A percentile compares a stretch with the other conserved stretches of the same genome.
Evolutionary conservation across 2,329 filamentous ascomycete genomes (phyloP).

Genomic region (Phialemoniopsis sp.): DNA sequence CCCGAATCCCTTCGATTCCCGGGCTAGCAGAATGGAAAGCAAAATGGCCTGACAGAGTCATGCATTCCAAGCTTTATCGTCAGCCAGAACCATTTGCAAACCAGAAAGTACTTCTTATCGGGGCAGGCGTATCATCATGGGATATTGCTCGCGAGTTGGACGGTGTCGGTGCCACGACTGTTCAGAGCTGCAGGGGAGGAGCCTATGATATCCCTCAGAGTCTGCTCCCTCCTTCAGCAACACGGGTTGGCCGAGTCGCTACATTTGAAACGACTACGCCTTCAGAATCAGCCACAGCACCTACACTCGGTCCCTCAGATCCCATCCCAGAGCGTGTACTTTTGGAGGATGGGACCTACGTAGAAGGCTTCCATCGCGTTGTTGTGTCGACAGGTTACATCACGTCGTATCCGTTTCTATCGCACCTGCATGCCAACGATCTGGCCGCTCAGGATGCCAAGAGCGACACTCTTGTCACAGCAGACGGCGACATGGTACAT

Average conservation of each 20-base stretch:
- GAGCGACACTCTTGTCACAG: slow-evolving; percentile 52
- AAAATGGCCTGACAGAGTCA: slow-evolving; percentile 45
- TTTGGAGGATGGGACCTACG: slow-evolving; percentile 45
- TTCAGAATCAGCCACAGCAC: too few species aligned
- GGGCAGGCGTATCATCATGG: slow-evolving; percentile 41
- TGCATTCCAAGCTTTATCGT: slow-evolving; percentile 71
- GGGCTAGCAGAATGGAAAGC: slow-evolving; percentile 56
- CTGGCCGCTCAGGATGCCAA: slow-evolving; percentile 38
- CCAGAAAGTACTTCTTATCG: slow-evolving; percentile 45
- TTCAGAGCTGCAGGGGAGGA: slow-evolving; percentile 51
- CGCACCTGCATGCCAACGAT: slow-evolving; percentile 35
- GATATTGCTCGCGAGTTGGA: slow-evolving; percentile 36
- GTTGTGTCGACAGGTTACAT: slow-evolving; percentile 68
- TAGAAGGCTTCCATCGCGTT: slow-evolving; percentile 56
- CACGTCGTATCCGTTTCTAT: slow-evolving; percentile 61
- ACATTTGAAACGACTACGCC: too few species aligned
- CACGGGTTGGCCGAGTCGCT: slow-evolving; percentile 46
- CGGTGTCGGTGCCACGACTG: slow-evolving; percentile 13
- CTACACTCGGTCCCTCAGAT: slow-evolving; percentile 14
- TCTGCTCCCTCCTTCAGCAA: slow-evolving; percentile 48
- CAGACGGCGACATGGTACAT: slow-evolving; percentile 58
- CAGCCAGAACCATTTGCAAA: slow-evolving; percentile 38
- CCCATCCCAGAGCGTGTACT: slow-evolving; percentile 45
- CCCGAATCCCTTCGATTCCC: slow-evolving; percentile 54
- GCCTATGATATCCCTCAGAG: slow-evolving; percentile 51